Base-by-base conservation (phyloP, 352 stramenopile genomes). In the Globisporangium middletonii region DNA sequence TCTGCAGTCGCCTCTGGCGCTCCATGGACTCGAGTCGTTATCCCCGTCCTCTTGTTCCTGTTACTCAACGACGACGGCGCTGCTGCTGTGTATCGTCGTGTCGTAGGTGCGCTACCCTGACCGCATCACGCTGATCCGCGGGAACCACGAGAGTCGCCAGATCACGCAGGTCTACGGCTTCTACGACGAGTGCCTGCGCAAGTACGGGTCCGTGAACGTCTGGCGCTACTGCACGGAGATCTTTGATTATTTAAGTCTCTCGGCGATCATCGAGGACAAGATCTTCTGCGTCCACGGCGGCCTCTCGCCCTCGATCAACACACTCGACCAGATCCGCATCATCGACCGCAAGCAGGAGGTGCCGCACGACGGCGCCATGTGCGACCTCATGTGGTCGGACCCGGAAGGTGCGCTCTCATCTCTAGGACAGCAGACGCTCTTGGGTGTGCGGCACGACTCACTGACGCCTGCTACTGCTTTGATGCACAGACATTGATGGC, bases 181-280 rank as follows among this genome's bases (percentile, higher is more conserved):
- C 51, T 86, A 87, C 69, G 75, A 87, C 62, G 77, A 87, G 62
- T 87, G 77, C 48, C 67, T 86, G 55, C 68, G 75, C 60, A 87
- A 84, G 70, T 87, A 87, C 62, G 79, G 64, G 38, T 97, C 81
- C 33, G 97, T 99, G 50, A 99, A 99, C 77, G 96, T 99, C 28
- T 99, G 97, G 97, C 83, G 90, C 45, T 99, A 99, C 73, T 99
- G 96, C 83, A 99, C 97, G 55, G 97, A 99, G 67, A 98, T 99
- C 67, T 99, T 99, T 67, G 97, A 99, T 77, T 99, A 99, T 84
- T 88, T 99, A 68, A 96, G 77, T 69, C 76, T 99, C 8, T 95
- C 83, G 37, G 97, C 97, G 44, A 97, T 99, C 72, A 98, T 99
- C 63, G 97, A 99, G 63, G 94, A 99, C 82, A 98, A 98, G 65